Percentiles rank a stretch among this genome's conserved stretches.
These are phyloP conservation scores for Nakazawaea peltata DNA, from an alignment of 805 yeast genomes.

Conservation along the genomic window DNA sequence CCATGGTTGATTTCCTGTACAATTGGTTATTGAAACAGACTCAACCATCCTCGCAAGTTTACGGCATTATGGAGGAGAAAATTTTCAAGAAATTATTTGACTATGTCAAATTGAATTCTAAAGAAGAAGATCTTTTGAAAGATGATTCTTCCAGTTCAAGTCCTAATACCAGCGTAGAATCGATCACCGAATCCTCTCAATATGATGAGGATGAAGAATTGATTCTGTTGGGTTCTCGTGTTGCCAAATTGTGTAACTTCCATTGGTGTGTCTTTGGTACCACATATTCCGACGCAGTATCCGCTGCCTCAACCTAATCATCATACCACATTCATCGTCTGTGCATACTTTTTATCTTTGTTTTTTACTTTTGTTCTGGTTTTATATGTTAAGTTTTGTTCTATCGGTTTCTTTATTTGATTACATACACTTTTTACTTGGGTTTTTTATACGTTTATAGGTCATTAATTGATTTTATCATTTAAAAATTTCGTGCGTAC, in stretches of 20 bases:
- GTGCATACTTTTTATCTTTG: too few relatives aligned
- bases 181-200: slow-evolving; percentile 18
- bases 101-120: slow-evolving; percentile 15
- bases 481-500: too few relatives aligned
- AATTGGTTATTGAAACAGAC: slow-evolving; percentile 82
- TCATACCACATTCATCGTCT: too few relatives aligned
- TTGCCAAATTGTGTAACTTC: slow-evolving; percentile 61
- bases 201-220: slow-evolving; percentile 35
- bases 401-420: too few relatives aligned
- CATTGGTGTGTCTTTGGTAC: slow-evolving; percentile 81
- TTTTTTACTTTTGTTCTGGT: too few relatives aligned
- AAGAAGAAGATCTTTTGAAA: slow-evolving; percentile 23
- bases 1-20: slow-evolving; percentile 50
- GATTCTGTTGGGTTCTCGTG: slow-evolving; percentile 47
- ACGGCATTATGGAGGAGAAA: slow-evolving; percentile 65
- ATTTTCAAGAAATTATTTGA: slow-evolving; percentile 42
- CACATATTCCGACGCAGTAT: slow-evolving; percentile 47
- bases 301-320: too few relatives aligned
- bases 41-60: slow-evolving; percentile 74
- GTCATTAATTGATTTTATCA: too few relatives aligned
- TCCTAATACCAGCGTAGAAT: not conserved
- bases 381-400: too few relatives aligned
- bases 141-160: slow-evolving; percentile 4
- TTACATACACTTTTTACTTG: too few relatives aligned
- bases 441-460: too few relatives aligned